A percentile compares a stretch with the other conserved stretches of the same genome.
Evolutionary conservation across 805 yeast genomes (phyloP).

Genomic region (Yarrowia divulgata): DNA sequence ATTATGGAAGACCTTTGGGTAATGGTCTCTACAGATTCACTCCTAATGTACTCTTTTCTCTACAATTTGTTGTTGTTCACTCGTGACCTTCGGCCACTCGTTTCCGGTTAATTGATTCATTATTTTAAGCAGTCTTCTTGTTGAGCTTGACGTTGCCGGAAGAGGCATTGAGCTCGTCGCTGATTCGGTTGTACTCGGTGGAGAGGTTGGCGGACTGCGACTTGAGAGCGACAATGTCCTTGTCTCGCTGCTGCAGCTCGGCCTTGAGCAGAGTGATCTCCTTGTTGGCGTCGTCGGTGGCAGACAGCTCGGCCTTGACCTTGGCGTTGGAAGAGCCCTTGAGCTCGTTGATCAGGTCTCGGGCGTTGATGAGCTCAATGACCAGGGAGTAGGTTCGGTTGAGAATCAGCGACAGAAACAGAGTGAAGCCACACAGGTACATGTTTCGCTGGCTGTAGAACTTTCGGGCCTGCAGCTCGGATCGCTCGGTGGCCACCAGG

Average conservation of each 20-base stretch:
- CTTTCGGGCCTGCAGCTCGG: constrained; percentile 84
- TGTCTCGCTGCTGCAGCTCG: constrained; percentile 65
- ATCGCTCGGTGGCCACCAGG: constrained; percentile 59
- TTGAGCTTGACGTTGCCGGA: constrained; percentile 44
- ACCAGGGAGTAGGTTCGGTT: constrained; percentile 70
- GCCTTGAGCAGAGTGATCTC: constrained; percentile 58
- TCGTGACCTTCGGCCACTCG: too few species aligned
- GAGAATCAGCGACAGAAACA: constrained; percentile 84
- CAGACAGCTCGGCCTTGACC: constrained; percentile 45
- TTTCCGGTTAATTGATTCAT: too few species aligned
- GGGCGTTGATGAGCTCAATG: constrained; percentile 49
- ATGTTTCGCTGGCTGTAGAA: constrained; percentile 96
- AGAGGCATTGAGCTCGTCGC: constrained; percentile 51
- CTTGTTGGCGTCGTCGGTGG: constrained; percentile 47
- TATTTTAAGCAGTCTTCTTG: constrained; percentile 47
- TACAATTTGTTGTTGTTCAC: too few species aligned
- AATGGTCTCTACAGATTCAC: too few species aligned
- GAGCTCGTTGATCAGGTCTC: constrained; percentile 62
- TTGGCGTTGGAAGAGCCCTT: constrained; percentile 45
- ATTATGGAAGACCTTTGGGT: too few species aligned
- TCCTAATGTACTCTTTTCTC: too few species aligned
- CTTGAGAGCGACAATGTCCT: constrained; percentile 70
- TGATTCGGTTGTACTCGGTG: constrained; percentile 64
- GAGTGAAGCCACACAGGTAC: constrained; percentile 93
- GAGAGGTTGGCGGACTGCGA: constrained; percentile 73